phyloP scores from a whole-genome alignment of 257 asterid species.

The Primulina eburnea region DNA sequence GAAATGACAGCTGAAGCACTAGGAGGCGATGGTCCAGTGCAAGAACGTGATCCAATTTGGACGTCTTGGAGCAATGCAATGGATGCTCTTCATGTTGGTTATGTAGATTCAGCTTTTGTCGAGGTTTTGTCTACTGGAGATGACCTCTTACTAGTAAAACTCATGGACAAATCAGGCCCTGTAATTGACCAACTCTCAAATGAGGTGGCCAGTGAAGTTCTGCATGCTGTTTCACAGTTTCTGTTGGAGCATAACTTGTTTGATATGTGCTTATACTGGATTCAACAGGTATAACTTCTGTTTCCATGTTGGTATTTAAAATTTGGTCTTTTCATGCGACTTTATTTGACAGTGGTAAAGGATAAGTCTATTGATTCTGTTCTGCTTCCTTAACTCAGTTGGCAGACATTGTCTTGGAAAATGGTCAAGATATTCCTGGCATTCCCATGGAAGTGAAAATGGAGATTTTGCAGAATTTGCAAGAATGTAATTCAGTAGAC shows the following conservation, averaged over 20 bases:
- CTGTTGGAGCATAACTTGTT: constrained; percentile 66
- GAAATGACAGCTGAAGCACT: constrained; percentile 79
- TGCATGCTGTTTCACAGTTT: constrained; percentile 77
- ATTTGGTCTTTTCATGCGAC: neutral
- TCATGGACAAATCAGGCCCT: constrained; percentile 96
- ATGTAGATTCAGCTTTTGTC: constrained; percentile 82
- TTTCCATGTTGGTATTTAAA: neutral
- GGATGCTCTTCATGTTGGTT: constrained; percentile 88
- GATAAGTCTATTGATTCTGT: constrained; percentile 10
- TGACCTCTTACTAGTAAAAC: constrained; percentile 79
- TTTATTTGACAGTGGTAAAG: neutral
- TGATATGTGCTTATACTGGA: constrained; percentile 82
- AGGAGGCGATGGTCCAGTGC: constrained; percentile 61
- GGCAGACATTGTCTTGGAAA: constrained; percentile 67
- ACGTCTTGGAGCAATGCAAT: constrained; percentile 89
- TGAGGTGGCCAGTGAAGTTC: constrained; percentile 69
- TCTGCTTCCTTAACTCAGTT: constrained; percentile 43
- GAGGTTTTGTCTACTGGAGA: constrained; percentile 83
- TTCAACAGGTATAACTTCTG: constrained; percentile 77
- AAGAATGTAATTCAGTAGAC: constrained; percentile 55
- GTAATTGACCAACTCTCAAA: constrained; percentile 76
- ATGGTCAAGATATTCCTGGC: constrained; percentile 62
- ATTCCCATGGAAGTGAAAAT: constrained; percentile 69
- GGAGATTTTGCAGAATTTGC: constrained; percentile 71
- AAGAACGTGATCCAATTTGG: constrained; percentile 83